These are phyloP conservation scores for Coemansia sp. DNA, from an alignment of 371 early-diverging fungal genomes.

Conservation along the genomic window DNA sequence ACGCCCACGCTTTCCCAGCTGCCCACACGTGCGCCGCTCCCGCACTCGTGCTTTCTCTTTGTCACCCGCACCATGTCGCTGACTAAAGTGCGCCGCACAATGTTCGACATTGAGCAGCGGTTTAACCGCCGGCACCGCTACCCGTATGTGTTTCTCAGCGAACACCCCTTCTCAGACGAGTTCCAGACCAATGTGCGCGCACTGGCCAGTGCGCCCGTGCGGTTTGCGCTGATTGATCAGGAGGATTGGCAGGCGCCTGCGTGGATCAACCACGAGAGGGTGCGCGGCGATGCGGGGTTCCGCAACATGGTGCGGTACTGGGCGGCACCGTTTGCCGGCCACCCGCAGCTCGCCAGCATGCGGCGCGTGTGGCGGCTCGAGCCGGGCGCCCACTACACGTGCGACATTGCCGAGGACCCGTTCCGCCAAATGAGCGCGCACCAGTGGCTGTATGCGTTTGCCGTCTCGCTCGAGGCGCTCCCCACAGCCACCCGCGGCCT, in stretches of 20 bases:
- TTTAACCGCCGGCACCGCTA: slow-evolving; percentile 85
- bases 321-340: slow-evolving; percentile 73
- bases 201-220: slow-evolving; percentile 53
- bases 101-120: slow-evolving; percentile 77
- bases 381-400: slow-evolving; percentile 77
- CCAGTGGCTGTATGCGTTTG: slow-evolving; percentile 57
- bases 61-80: slow-evolving; percentile 26
- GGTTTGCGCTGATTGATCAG: slow-evolving; percentile 61
- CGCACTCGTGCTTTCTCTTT: slow-evolving; percentile 20
- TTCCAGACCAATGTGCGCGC: slow-evolving; percentile 65
- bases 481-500: slow-evolving; percentile 65
- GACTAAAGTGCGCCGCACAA: slow-evolving; percentile 53
- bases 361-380: slow-evolving; percentile 88
- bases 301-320: slow-evolving; percentile 59
- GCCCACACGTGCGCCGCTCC: not conserved
- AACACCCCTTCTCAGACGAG: slow-evolving; percentile 72
- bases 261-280: slow-evolving; percentile 62
- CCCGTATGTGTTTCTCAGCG: slow-evolving; percentile 90
- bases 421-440: slow-evolving; percentile 56
- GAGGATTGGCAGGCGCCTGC: slow-evolving; percentile 72
- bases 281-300: slow-evolving; percentile 55
- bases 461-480: slow-evolving; percentile 69
- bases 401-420: slow-evolving; percentile 72
- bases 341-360: slow-evolving; percentile 64
- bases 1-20: slow-evolving; percentile 1